Evolutionary conservation across 192 early-diverging fungal genomes (phyloP), one percentile per base, ranked within the genome.

Genomic region (Jimgerdemannia lactiflua): DNA sequence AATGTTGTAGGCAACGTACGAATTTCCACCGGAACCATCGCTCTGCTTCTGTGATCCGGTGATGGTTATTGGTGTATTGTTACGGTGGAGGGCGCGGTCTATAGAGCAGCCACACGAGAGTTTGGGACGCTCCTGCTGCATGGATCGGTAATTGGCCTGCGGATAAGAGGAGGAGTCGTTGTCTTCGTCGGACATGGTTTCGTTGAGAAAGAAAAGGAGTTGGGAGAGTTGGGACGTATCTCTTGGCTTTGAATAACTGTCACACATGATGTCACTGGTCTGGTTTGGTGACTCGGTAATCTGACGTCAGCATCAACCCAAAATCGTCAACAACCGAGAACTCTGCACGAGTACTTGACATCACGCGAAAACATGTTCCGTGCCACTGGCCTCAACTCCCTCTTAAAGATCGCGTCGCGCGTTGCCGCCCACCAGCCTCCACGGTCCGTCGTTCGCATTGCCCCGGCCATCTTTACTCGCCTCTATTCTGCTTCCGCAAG

Each of bases 401-500:
- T 81, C 65, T 68, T 81, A 43, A 79, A 78, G 49, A 77, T 77
- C 65, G 80, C 83, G 75, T 78, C 85, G 70, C 74, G 77, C 74
- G 79, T 65, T 64, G 75, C 85, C 69, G 18, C 69, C 39, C 79
- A 77, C 81, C 78, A 77, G 71, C 39, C 75, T 42, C 64, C 77
- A 64, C 78, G 67, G 40, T 59, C 78, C 69, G 76, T 78, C 73
- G 70, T 70, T 20, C 78, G 75, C 65, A 63, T 68, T 10, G 69
- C 79, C 54, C 85, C 79, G 64, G 69, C 80, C 67, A 84, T 80
- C 75, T 82, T 83, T 77, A 74, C 82, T 64, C 93, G 95, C 75
- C 87, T 87, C 78, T 97, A 94, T 88, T 90, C 92, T 63, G 91
- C 89, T 3, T 90, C 84, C 71, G 89, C 91, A 19, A 89, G 83